A percentile compares a stretch with the other conserved stretches of the same genome.
phyloP scores from a whole-genome alignment of 2,329 filamentous ascomycete genomes.

The Ceratocystis papillata region DNA sequence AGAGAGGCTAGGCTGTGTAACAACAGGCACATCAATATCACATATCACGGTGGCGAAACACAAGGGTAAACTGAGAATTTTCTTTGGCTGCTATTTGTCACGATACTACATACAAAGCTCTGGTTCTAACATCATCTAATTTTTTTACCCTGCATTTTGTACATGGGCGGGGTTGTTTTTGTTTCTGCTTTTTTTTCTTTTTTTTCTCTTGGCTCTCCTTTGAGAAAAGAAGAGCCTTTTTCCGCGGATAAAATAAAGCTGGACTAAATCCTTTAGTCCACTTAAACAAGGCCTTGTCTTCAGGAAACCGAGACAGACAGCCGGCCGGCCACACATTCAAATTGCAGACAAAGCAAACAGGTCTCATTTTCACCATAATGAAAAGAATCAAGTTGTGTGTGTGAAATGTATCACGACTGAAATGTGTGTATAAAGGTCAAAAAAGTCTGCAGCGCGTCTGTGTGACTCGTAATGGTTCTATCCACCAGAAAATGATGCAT shows the following conservation, averaged over 20 bases:
- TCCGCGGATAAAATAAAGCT: too few species aligned
- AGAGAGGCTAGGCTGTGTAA: too few species aligned
- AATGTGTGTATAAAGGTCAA: not conserved
- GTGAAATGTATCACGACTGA: slow-evolving; percentile 3
- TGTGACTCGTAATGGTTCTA: not conserved
- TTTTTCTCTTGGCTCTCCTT: too few species aligned
- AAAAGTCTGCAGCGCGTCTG: not conserved
- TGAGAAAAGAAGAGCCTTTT: too few species aligned
- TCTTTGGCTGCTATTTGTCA: not conserved
- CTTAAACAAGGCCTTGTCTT: too few species aligned
- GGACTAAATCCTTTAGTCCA: too few species aligned
- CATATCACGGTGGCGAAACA: not conserved
- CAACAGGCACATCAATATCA: too few species aligned
- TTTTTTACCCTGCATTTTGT: not conserved
- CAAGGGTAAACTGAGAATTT: not conserved
- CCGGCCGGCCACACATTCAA: too few species aligned
- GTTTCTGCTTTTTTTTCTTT: too few species aligned
- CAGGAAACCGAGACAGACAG: too few species aligned
- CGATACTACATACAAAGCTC: not conserved
- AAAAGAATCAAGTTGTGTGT: not conserved
- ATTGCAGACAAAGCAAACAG: not conserved
- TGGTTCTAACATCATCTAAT: not conserved
- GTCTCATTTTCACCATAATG: not conserved
- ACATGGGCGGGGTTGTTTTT: not conserved
- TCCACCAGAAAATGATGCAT: not conserved